Base-by-base conservation (phyloP, 768 basidiomycete genomes). In the Krasilnikovozyma curviuscula region DNA sequence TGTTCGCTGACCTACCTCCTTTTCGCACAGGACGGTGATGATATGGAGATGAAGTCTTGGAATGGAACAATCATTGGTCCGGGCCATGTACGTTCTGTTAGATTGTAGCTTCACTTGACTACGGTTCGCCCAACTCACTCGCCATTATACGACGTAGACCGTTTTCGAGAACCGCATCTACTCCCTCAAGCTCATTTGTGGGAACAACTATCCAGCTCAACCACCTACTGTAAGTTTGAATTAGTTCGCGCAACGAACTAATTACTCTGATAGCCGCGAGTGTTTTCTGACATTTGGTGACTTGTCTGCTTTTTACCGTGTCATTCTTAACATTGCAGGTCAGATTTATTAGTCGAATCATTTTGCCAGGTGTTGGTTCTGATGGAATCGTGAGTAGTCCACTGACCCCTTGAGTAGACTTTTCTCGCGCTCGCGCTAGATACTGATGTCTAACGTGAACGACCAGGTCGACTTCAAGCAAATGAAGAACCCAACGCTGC, bases 101-200 rank as follows among this genome's bases (percentile, higher is more conserved):
- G 25, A 13, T 41, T 27, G 14, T 25, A n/a, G 1, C 28, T 33
- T 30, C 27, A 9, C 34, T 45, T n/a, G 5, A 5, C 44, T 28
- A 19, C 19, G 16, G 25, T 33, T 25, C 25, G 21, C 41, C 29
- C 30, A 23, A 12, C 1, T 40, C 46, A 3, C 27, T 38, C 40
- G 5, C 1, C 3, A 9, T 12, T 21, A 3, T 29, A 28, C 25
- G 27, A 16, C 8, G 25, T 57, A 91, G 83, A 91, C 88, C 21
- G 85, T 91, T 4, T 88, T 95, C 66, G 91, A 98, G 74, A 98
- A 97, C 68, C 76, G 93, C 46, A 98, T 97, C 68, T 98, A 95
- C 74, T 80, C 78, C 44, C 74, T 98, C 59, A 82, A 80, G 68
- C 89, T 98, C 62, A 69, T 70, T 59, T 97, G 91, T 59, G 82